Evolutionary conservation across 192 early-diverging fungal genomes (phyloP), one percentile per base, ranked within the genome.

Genomic region (Coemansia sp.): DNA sequence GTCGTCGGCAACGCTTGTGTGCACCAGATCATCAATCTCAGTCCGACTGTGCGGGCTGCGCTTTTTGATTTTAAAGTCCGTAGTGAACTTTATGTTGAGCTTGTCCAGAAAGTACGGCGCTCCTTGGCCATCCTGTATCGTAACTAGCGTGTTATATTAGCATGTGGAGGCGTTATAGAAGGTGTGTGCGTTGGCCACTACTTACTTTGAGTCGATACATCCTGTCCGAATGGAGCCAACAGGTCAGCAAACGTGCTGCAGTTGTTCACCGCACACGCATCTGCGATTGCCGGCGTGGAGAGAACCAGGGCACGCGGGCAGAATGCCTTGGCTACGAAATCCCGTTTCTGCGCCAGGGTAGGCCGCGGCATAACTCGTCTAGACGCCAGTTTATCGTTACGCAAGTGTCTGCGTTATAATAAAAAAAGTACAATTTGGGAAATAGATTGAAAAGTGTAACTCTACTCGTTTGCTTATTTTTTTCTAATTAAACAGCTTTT

Each of bases 91-190:
- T n/a, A 75, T 63, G 38, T 67, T 72, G 12, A 83, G 65, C 43
- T 71, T 77, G 50, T 83, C 75, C 15, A 83, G 56, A 66, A 83
- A 74, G 62, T 78, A 83, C 21, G 81, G 75, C 5, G 72, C 67
- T 17, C 75, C 75, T 54, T 83, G 75, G 6, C 81, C 72, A 56
- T 83, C 81, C 72, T 83, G 81, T 39, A 83, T 66, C 5, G 81
- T 77, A 56, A 79, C 75, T 78, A 78, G 10, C 51, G 22, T 8
- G 21, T 14, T 52, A 17, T 43, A n/a, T 19, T 25, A 69, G 56
- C 5, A 49, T 49, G 4, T 8, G 5, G 19, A 35, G 32, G 2
- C 32, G 32, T 6, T 35, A 35, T 35, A 9, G 32, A 35, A 7
- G 32, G 7, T 35, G 32, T 2, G 27, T 27, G 32, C 7, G 2